Conservation (phyloP, 345 rosid genomes). For the Moringa oleifera region DNA sequence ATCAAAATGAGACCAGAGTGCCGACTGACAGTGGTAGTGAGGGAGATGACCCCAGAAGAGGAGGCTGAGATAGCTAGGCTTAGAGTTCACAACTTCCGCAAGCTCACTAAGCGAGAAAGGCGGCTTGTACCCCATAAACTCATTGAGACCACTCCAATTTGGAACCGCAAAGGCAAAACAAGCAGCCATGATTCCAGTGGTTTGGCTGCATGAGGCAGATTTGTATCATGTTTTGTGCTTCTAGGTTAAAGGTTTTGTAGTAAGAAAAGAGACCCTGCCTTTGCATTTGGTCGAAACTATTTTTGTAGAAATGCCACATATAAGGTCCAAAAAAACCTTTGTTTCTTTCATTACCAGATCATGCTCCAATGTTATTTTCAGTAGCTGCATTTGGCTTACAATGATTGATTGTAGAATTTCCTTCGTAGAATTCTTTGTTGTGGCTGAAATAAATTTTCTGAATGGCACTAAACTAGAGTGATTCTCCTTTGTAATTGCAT, state of each 20-base stretch:
- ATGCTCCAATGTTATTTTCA: too few relatives aligned
- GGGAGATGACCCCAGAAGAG: constrained; percentile 82
- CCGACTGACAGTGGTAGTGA: constrained; percentile 71
- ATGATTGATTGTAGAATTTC: too few relatives aligned
- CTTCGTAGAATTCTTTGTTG: too few relatives aligned
- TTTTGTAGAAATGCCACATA: too few relatives aligned
- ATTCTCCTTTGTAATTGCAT: too few relatives aligned
- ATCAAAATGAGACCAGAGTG: constrained; percentile 57
- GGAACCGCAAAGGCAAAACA: constrained; percentile 60
- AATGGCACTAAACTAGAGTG: too few relatives aligned
- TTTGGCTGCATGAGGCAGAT: background rate
- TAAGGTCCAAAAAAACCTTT: too few relatives aligned
- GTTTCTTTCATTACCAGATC: too few relatives aligned
- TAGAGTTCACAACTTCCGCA: constrained; percentile 65
- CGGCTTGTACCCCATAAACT: constrained; percentile 71
- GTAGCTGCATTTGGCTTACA: too few relatives aligned
- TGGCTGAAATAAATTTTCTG: too few relatives aligned
- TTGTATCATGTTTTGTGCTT: background rate
- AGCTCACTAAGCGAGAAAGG: constrained; percentile 67
- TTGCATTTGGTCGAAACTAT: too few relatives aligned
- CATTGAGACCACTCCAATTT: constrained; percentile 77
- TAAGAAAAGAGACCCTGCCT: background rate
- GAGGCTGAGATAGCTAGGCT: constrained; percentile 85
- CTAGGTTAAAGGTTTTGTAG: background rate
- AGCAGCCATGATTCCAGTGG: background rate